Percentiles rank a stretch among this genome's conserved stretches.
Evolutionary conservation across 2,329 filamentous ascomycete species (phyloP).

Genomic region (Didymellaceae sp.): DNA sequence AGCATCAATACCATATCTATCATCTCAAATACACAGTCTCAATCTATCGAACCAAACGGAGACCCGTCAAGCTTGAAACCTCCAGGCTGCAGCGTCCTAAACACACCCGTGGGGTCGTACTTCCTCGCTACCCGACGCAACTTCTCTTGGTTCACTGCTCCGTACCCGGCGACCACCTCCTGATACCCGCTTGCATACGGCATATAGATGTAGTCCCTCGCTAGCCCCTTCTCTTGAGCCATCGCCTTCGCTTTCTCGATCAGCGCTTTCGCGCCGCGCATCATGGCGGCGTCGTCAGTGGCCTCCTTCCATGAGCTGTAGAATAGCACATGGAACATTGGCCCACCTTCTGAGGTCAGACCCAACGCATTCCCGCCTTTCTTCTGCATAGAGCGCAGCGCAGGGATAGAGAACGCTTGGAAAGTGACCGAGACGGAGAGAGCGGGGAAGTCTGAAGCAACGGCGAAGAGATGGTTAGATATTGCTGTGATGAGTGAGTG

Average conservation of each 20-base stretch:
- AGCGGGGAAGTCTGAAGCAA: no score
- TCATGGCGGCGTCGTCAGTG: slow-evolving; percentile 26
- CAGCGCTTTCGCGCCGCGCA: no score
- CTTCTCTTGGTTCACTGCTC: slow-evolving; percentile 41
- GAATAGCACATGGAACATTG: no score
- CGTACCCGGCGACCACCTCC: slow-evolving; percentile 53
- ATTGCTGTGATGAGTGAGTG: no score
- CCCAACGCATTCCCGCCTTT: slow-evolving; percentile 43
- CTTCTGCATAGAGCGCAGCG: slow-evolving; percentile 34
- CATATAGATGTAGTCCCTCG: slow-evolving; percentile 50
- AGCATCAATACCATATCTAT: no score
- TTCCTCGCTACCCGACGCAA: neutral
- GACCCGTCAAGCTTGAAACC: slow-evolving; percentile 35
- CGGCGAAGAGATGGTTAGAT: no score
- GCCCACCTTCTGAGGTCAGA: slow-evolving; percentile 27
- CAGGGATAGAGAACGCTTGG: slow-evolving; percentile 36
- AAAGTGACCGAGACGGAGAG: no score
- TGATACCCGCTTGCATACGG: slow-evolving; percentile 56
- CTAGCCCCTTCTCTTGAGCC: slow-evolving; percentile 18
- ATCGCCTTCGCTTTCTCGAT: slow-evolving; percentile 18
- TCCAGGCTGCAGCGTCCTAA: slow-evolving; percentile 29
- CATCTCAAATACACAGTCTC: no score
- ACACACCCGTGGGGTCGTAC: slow-evolving; percentile 27
- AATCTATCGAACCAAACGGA: no score
- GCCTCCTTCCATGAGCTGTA: slow-evolving; percentile 27